Percentiles rank a stretch among this genome's conserved stretches.
Evolutionary conservation across 495 filamentous ascomycete genomes (phyloP).

Genomic region (Cenococcum geophilum): DNA sequence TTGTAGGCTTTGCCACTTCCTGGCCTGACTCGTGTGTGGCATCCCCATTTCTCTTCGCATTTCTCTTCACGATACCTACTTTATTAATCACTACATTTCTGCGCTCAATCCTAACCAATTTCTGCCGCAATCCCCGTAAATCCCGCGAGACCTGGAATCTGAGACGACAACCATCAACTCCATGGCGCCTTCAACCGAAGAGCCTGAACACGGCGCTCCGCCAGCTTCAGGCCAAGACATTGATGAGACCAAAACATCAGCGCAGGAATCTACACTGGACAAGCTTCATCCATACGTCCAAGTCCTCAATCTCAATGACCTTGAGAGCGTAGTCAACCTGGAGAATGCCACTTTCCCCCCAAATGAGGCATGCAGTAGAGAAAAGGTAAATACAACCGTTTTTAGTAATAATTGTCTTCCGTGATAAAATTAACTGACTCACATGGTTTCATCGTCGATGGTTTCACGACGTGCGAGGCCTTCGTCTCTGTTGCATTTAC

Average conservation of each 20-base stretch:
- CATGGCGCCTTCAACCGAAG: constrained; percentile 36
- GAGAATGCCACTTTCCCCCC: constrained; percentile 71
- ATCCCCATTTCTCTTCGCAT: too few relatives aligned
- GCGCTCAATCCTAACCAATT: not conserved
- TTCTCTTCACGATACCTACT: too few relatives aligned
- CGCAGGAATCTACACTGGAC: constrained; percentile 22
- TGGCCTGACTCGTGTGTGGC: too few relatives aligned
- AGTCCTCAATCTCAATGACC: constrained; percentile 62
- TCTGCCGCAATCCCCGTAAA: constrained; percentile 17
- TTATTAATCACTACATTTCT: too few relatives aligned
- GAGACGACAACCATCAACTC: constrained; percentile 31
- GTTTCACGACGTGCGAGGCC: too few relatives aligned
- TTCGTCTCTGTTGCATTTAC: too few relatives aligned
- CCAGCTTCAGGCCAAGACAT: constrained; percentile 13
- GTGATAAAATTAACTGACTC: too few relatives aligned
- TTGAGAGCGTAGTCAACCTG: constrained; percentile 68
- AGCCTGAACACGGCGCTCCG: constrained; percentile 20
- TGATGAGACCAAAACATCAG: constrained; percentile 15
- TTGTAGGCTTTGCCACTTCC: too few relatives aligned
- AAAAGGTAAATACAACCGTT: constrained; percentile 57
- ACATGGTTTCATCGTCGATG: too few relatives aligned
- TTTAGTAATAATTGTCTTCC: too few relatives aligned
- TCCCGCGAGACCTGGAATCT: constrained; percentile 39
- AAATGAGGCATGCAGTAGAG: constrained; percentile 63
- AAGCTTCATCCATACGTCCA: constrained; percentile 62